phyloP scores from a whole-genome alignment of 2,329 filamentous ascomycete species.

The Xylariomycetidae sp. region DNA sequence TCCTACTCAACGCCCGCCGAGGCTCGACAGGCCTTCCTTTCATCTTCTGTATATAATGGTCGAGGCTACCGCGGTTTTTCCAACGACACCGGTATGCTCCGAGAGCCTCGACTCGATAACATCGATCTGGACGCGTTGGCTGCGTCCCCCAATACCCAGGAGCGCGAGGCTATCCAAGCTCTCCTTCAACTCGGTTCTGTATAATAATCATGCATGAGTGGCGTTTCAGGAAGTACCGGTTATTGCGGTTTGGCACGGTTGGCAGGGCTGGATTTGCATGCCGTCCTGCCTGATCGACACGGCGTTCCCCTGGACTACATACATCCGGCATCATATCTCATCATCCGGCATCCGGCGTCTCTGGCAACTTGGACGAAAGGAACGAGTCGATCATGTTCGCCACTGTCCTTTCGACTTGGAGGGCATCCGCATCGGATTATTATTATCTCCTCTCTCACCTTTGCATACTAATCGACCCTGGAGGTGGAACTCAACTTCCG shows the following conservation, averaged over 20 bases:
- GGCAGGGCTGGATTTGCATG: constrained; percentile 17
- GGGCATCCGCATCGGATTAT: too few relatives aligned
- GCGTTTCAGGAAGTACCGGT: constrained; percentile 37
- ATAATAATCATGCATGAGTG: constrained; percentile 53
- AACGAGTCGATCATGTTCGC: constrained; percentile 10
- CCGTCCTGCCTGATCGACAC: constrained; percentile 19
- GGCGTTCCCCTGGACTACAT: constrained; percentile 23
- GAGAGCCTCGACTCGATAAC: constrained; percentile 43
- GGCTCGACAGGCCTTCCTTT: constrained; percentile 45
- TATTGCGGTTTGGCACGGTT: constrained; percentile 19
- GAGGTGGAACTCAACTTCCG: neutral
- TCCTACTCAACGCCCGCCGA: constrained; percentile 53
- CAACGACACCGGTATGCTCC: constrained; percentile 45
- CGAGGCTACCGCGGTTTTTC: constrained; percentile 43
- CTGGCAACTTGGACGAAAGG: constrained; percentile 13
- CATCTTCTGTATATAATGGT: constrained; percentile 43
- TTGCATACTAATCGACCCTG: constrained; percentile 20
- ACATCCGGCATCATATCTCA: constrained; percentile 15
- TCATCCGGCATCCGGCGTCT: constrained; percentile 19
- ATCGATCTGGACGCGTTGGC: constrained; percentile 47
- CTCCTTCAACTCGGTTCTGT: constrained; percentile 75
- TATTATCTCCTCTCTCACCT: constrained; percentile 11
- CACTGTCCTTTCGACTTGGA: too few relatives aligned
- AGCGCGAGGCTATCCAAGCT: constrained; percentile 76
- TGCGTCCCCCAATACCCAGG: constrained; percentile 58